These are phyloP conservation scores for Monosporozyma yasuniensis DNA, from an alignment of 805 yeast genomes.

Conservation along the genomic window DNA sequence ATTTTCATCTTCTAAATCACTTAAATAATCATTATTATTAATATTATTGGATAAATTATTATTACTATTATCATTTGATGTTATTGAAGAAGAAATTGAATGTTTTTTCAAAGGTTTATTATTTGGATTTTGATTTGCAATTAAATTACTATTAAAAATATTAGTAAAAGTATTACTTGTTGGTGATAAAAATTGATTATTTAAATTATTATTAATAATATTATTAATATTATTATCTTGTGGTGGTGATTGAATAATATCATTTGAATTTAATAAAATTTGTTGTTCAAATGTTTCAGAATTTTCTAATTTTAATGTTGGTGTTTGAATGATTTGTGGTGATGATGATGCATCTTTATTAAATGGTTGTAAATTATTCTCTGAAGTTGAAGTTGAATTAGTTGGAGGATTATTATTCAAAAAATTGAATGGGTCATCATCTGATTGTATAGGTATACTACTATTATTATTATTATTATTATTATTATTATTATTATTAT, in stretches of 20 bases:
- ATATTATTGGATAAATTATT: neutral
- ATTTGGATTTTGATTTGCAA: conserved; percentile 2
- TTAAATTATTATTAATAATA: neutral
- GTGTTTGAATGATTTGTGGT: conserved; percentile 7
- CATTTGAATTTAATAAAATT: neutral
- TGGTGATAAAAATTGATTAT: neutral
- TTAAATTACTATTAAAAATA: neutral
- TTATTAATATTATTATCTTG: neutral
- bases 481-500: neutral
- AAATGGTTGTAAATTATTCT: neutral
- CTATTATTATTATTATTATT: neutral
- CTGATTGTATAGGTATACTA: neutral
- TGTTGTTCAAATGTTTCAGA: conserved; percentile 1
- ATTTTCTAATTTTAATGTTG: conserved; percentile 15
- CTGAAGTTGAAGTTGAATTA: neutral
- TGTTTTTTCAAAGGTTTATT: neutral
- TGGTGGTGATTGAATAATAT: neutral
- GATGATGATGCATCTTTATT: neutral
- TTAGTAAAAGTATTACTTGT: neutral
- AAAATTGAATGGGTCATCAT: neutral
- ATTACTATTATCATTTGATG: neutral
- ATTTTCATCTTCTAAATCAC: conserved; percentile 8
- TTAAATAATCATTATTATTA: conserved; percentile 4
- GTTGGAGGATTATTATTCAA: neutral
- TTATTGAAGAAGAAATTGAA: neutral